Percentiles rank a stretch among this genome's conserved stretches.
phyloP scores from a whole-genome alignment of 2,329 filamentous ascomycete genomes.

The Cercospora sp. region DNA sequence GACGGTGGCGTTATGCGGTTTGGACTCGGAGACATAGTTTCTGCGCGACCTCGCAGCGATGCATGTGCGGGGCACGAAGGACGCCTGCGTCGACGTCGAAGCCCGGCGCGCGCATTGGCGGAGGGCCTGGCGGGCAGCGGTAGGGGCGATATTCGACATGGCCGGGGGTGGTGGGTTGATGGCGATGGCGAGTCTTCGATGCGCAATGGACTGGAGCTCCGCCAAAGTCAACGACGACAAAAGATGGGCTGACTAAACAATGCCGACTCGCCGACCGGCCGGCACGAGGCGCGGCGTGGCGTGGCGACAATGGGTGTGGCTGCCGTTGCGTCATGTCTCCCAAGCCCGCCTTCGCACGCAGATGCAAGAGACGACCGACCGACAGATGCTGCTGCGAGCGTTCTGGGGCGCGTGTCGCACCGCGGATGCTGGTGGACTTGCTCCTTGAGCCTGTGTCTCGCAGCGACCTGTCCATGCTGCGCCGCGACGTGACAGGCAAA shows the following conservation, averaged over 20 bases:
- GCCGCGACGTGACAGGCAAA: not conserved
- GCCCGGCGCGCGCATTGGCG: conserved; percentile 56
- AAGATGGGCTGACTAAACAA: not conserved
- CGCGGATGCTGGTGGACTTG: not conserved
- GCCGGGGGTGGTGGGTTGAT: conserved; percentile 23
- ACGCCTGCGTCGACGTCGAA: conserved; percentile 39
- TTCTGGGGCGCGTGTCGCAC: not conserved
- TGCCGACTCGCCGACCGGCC: not conserved
- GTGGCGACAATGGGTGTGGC: not conserved
- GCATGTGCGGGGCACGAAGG: conserved; percentile 43
- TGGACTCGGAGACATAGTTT: conserved; percentile 81
- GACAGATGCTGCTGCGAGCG: not conserved
- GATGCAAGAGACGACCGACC: not conserved
- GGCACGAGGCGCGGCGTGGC: not conserved
- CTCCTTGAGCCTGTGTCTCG: not conserved
- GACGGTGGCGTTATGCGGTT: conserved; percentile 76
- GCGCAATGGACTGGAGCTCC: not conserved
- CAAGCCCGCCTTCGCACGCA: not conserved
- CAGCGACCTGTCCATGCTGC: not conserved
- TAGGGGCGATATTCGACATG: conserved; percentile 59
- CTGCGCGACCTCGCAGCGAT: conserved; percentile 42
- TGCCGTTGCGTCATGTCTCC: not conserved
- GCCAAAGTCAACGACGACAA: not conserved
- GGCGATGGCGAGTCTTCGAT: not conserved
- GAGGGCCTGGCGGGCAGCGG: conserved; percentile 73